Base-by-base conservation (phyloP, 2,329 filamentous ascomycete genomes). In the Pyricularia sp. region DNA sequence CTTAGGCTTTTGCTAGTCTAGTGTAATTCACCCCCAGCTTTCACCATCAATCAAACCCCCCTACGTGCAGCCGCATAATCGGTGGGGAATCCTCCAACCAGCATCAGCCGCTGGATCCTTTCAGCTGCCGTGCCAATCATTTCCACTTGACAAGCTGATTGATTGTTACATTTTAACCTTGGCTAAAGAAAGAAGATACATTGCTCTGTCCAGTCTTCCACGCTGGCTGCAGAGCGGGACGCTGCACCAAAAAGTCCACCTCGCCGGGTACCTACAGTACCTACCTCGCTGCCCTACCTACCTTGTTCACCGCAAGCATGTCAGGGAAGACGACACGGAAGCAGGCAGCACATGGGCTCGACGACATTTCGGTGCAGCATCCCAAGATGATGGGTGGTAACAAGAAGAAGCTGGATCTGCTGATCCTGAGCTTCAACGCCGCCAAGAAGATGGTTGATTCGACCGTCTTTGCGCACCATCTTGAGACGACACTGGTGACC, bases 361-460 rank as follows among this genome's bases (percentile, higher is more conserved):
- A 26, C 58, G 58, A 61, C 3, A 61, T 61, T 26, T 61, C 58
- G 23, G 58, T 61, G 58, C 58, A 66, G 64, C 70, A 50, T 65
- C 69, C 70, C 78, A 77, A 68, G 70, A 73, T 73, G 50, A 79
- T 77, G 70, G 75, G 79, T 68, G 74, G 78, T 67, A 82, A 61
- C 23, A 61, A 61, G 25, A 61, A 84, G 61, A 80, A 83, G 70
- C 82, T 96, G 69, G 88, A 90, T 74, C 80, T 93, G 69, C 90
- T 97, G 74, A 85, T 97, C 71, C 79, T 97, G 68, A 97, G 94
- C 12, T 97, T 95, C 82, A 98, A 98, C 77, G 96, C 92, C 75
- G 94, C 86, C 36, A 91, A 92, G 73, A 84, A 84, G 68, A 79
- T 88, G 10, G 87, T 97, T 74, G 84, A 94, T 73, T 82, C 88